These are phyloP conservation scores for Daldinia eschscholtzii DNA, from an alignment of 2,329 filamentous ascomycete genomes.

Conservation along the genomic window DNA sequence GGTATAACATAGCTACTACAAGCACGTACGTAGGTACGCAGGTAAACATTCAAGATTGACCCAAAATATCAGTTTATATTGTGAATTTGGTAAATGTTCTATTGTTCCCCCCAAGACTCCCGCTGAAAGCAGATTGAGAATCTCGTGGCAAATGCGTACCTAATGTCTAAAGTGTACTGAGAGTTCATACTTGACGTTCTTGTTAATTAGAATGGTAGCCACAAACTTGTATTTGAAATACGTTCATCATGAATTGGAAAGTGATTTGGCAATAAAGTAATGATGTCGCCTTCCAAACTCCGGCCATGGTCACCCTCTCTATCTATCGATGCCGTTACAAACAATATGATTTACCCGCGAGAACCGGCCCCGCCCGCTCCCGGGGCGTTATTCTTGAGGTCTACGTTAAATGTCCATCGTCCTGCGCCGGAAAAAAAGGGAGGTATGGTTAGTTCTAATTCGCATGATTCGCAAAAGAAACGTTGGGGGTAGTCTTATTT, in stretches of 20 bases:
- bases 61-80: background rate
- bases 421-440: conserved; percentile 37
- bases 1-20: background rate
- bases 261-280: background rate
- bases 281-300: conserved; percentile 22
- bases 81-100: background rate
- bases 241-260: background rate
- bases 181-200: conserved; percentile 5
- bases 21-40: background rate
- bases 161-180: conserved; percentile 1
- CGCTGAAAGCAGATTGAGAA: conserved; percentile 7
- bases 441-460: conserved; percentile 11
- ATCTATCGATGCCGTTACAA: conserved; percentile 38
- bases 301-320: conserved; percentile 29
- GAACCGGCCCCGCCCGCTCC: conserved; percentile 32
- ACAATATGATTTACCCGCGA: conserved; percentile 37
- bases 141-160: background rate
- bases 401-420: conserved; percentile 53
- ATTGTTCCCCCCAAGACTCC: conserved; percentile 9
- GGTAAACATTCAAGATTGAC: background rate
- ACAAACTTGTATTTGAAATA: background rate
- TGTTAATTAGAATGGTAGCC: background rate
- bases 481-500: no score
- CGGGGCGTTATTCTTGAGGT: conserved; percentile 46
- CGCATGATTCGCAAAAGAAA: background rate